Conservation (phyloP, 2,329 filamentous ascomycete genomes). For the Apiospora koreana region DNA sequence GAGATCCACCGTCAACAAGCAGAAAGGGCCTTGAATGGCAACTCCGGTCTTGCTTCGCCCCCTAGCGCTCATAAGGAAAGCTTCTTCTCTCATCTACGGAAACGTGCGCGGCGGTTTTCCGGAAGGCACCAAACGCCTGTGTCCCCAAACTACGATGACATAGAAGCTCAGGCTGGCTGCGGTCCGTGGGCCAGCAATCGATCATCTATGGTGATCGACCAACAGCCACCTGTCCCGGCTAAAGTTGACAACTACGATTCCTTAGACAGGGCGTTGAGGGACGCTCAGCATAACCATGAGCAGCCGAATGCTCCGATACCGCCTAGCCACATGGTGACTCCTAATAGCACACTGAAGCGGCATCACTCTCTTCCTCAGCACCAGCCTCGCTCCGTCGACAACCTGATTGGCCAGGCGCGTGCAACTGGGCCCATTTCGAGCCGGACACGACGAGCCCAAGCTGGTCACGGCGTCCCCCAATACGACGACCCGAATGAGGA, state of each 20-base stretch:
- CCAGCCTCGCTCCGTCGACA: slow-evolving; percentile 65
- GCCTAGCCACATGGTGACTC: slow-evolving; percentile 51
- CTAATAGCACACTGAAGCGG: slow-evolving; percentile 58
- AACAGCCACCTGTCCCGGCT: slow-evolving; percentile 43
- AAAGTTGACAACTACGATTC: slow-evolving; percentile 62
- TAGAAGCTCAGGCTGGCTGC: slow-evolving; percentile 91
- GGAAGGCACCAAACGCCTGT: slow-evolving; percentile 83
- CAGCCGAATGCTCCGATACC: slow-evolving; percentile 49
- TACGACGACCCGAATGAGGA: slow-evolving; percentile 97
- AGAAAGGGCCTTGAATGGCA: slow-evolving; percentile 85
- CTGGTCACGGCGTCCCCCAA: slow-evolving; percentile 72
- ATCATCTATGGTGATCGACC: slow-evolving; percentile 79
- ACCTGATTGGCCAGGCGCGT: slow-evolving; percentile 57
- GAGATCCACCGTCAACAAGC: slow-evolving; percentile 89
- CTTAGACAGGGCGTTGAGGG: slow-evolving; percentile 58
- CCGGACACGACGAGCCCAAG: slow-evolving; percentile 77
- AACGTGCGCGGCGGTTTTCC: slow-evolving; percentile 88
- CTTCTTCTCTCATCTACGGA: slow-evolving; percentile 96
- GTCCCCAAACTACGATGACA: slow-evolving; percentile 78
- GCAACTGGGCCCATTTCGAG: slow-evolving; percentile 68
- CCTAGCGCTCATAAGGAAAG: slow-evolving; percentile 84
- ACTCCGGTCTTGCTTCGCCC: slow-evolving; percentile 73
- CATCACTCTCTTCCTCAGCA: slow-evolving; percentile 67
- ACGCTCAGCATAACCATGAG: slow-evolving; percentile 53
- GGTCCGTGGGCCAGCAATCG: slow-evolving; percentile 85